Evolutionary conservation across 1,284 basidiomycete genomes (phyloP).

Genomic region (Vanrija sp.): DNA sequence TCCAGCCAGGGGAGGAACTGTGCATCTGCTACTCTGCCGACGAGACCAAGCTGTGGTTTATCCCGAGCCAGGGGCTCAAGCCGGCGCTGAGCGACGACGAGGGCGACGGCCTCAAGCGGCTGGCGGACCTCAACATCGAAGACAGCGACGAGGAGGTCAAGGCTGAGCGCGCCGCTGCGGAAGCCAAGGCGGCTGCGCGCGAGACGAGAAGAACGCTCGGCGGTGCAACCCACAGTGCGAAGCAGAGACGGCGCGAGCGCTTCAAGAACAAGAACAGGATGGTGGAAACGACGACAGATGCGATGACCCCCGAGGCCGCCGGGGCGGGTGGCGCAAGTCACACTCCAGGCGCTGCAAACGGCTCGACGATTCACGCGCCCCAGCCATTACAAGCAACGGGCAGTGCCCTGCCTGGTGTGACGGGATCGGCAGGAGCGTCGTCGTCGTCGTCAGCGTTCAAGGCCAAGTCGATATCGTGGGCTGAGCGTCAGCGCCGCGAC

Average conservation of each 20-base stretch:
- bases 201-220: neutral
- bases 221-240: constrained; percentile 2
- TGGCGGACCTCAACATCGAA: constrained; percentile 1
- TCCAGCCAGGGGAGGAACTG: constrained; percentile 40
- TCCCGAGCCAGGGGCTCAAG: constrained; percentile 15
- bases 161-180: neutral
- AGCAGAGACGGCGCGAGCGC: constrained; percentile 1
- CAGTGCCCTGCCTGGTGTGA: too few relatives aligned
- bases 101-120: constrained; percentile 8
- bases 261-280: too few relatives aligned
- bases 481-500: constrained; percentile 2
- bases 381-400: too few relatives aligned
- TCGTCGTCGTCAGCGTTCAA: too few relatives aligned
- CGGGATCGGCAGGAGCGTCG: too few relatives aligned
- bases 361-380: too few relatives aligned
- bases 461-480: neutral
- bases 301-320: too few relatives aligned
- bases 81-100: constrained; percentile 7
- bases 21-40: constrained; percentile 47
- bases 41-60: constrained; percentile 48
- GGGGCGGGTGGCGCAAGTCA: too few relatives aligned
- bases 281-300: too few relatives aligned
- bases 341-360: too few relatives aligned
- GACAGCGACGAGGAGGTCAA: constrained; percentile 5
- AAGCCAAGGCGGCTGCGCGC: constrained; percentile 4